Base-by-base conservation (phyloP, 176 grass and related monocot genomes). In the Carex littledalei region DNA sequence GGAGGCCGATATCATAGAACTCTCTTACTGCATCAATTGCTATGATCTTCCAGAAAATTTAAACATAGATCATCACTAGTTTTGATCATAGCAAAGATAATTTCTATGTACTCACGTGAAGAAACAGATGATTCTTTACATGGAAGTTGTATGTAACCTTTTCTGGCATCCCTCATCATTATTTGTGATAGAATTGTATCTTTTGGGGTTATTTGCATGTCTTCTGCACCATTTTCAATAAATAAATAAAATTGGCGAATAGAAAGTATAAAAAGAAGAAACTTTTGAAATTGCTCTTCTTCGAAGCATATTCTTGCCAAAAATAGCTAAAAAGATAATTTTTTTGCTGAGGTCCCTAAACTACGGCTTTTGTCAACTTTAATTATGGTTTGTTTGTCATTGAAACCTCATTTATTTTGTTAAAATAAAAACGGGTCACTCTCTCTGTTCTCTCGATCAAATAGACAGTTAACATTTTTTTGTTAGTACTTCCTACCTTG, bases 1-100 rank as follows among this genome's bases (percentile, higher is more conserved):
- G 91, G 0, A 71, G 67, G 2, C 93, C 93, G 3, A 92, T 55
- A 67, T 95, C 87, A 70, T 86, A 95, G 84, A 29, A 79, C 5
- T 88, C 61, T 1, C 82, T 41, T 59, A 84, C 77, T 3, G 55
- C 24, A 63, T 95, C 91, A 45, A 95, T 79, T 8, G 91, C 93
- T 9, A 95, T 20, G 10, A 95, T 85, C 88, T 90, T 29, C 68
- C 54, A 24, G 16, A 85, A 85, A 71, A 54, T 32, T 54, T 49
- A 60, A 59, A 77, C n/a, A 85, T 47, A 13, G 21, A 58, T 21
- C 50, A 78, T 56, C 24, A 78, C 56, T 78, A 77, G 47, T 77
- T 31, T 26, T 16, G 49, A 50, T 50, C 9, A 50, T 11, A 50
- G 47, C 47, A 10, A 50, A 1, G 43, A 45, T 45, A 45, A 45